Evolutionary conservation across 2,329 filamentous ascomycete genomes (phyloP), one percentile per base, ranked within the genome.

Genomic region (Seiridium unicorne): DNA sequence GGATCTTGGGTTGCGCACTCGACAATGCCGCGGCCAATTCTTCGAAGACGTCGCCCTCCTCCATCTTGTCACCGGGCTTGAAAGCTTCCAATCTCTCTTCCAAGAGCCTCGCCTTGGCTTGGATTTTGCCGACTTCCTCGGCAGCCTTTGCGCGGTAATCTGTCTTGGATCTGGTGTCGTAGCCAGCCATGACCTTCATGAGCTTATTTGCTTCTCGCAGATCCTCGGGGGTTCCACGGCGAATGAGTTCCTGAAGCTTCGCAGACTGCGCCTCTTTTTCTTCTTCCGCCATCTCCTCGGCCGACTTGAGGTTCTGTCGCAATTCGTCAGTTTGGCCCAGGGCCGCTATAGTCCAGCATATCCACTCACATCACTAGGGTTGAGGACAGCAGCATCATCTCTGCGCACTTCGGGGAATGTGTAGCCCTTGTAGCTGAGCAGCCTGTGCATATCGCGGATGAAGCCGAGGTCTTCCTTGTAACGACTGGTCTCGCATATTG

Each of bases 131-230:
- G 6, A 99, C 92, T 64, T 99, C 95, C 73, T 97, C 93, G 8
- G 95, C 95, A 1, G 95, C 95, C 77, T 99, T 99, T 64, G 95
- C 95, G 65, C 95, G 89, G 77, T 97, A 99, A 77, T 99, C 94
- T 1, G 95, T 97, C 79, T 98, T 98, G 73, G 92, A 90, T 67
- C 93, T 84, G 61, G 92, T 97, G 74, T 99, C 95, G 75, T 91
- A 99, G 63, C 95, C 95, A 57, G 95, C 95, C 95, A 99, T 98
- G 66, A 99, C 85, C 78, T 99, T 99, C 95, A 99, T 99, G 57
- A 99, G 82, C 68, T 92, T 89, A 73, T 98, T 99, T 58, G 95
- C 95, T 79, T 99, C 95, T 74, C 97, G 94, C 61, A 99, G 79
- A 74, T 99, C 95, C 64, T 96, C 90, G 34, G 95, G 95, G 4